These are phyloP conservation scores for Eucalyptus erythrocorys DNA, from an alignment of 345 rosid species.

Conservation along the genomic window DNA sequence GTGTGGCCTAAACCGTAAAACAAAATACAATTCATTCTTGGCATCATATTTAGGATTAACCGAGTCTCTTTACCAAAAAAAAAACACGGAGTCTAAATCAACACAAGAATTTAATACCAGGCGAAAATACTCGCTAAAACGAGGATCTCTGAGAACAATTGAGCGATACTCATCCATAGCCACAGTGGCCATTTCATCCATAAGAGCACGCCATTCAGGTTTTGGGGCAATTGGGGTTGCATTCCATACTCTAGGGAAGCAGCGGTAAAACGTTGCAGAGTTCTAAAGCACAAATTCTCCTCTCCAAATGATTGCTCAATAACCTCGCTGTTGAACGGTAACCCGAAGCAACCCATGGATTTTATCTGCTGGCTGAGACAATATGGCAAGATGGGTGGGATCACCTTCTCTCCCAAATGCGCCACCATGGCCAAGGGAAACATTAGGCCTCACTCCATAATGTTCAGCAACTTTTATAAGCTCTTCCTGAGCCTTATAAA, in stretches of 20 bases:
- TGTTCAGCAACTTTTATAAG: slow-evolving; percentile 82
- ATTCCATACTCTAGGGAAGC: slow-evolving; percentile 98
- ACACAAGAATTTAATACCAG: slow-evolving; percentile 33
- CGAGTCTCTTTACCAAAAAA: no score
- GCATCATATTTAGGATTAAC: not conserved
- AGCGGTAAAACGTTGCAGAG: slow-evolving; percentile 92
- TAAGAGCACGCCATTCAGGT: slow-evolving; percentile 86
- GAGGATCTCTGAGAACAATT: slow-evolving; percentile 79
- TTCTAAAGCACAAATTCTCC: slow-evolving; percentile 86
- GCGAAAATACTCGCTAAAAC: slow-evolving; percentile 95
- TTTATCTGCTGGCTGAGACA: slow-evolving; percentile 98
- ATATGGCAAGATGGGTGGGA: slow-evolving; percentile 95
- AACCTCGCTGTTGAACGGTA: slow-evolving; percentile 95
- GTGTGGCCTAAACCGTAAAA: slow-evolving; percentile 64
- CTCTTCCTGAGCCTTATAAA: slow-evolving; percentile 96
- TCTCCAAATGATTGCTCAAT: slow-evolving; percentile 95
- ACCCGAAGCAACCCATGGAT: slow-evolving; percentile 89
- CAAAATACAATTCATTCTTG: not conserved
- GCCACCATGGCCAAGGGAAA: slow-evolving; percentile 99
- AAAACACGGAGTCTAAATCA: not conserved
- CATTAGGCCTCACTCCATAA: slow-evolving; percentile 77
- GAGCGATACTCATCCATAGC: slow-evolving; percentile 88
- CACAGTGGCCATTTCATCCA: slow-evolving; percentile 87
- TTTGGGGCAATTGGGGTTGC: slow-evolving; percentile 90
- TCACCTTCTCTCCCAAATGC: slow-evolving; percentile 99